phyloP scores from a whole-genome alignment of 2,329 filamentous ascomycete genomes.

The Myriosclerotinia duriaeana region DNA sequence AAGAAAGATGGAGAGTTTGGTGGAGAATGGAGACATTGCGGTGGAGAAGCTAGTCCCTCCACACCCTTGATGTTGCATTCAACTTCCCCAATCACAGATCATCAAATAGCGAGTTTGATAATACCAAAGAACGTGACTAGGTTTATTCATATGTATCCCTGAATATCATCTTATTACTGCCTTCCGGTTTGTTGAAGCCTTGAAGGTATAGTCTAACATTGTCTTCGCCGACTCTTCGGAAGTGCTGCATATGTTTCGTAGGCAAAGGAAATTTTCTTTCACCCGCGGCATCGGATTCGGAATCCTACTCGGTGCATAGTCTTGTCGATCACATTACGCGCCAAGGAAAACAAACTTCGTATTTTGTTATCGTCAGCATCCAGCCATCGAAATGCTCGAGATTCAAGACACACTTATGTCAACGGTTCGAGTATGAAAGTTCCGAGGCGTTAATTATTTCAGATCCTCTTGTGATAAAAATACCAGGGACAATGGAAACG shows the following conservation, averaged over 20 bases:
- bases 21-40: slow-evolving; percentile 14
- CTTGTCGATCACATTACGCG: slow-evolving; percentile 9
- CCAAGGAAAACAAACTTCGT: slow-evolving; percentile 8
- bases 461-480: background rate
- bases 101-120: slow-evolving; percentile 5
- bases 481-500: background rate
- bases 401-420: slow-evolving; percentile 7
- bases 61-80: slow-evolving; percentile 14
- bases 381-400: slow-evolving; percentile 1
- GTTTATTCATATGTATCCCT: background rate
- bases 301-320: slow-evolving; percentile 15
- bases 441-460: background rate
- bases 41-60: slow-evolving; percentile 10
- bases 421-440: background rate
- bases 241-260: background rate
- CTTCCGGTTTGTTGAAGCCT: background rate
- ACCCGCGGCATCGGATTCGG: slow-evolving; percentile 7
- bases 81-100: slow-evolving; percentile 18
- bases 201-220: background rate
- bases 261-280: background rate
- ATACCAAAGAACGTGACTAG: slow-evolving; percentile 10
- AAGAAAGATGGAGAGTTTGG: slow-evolving; percentile 10
- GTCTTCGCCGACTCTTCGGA: background rate
- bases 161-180: slow-evolving; percentile 2
- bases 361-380: background rate